Evolutionary conservation across 1,139 yeast genomes (phyloP), one percentile per base, ranked within the genome.

Genomic region (Yamadazyma atlantica): DNA sequence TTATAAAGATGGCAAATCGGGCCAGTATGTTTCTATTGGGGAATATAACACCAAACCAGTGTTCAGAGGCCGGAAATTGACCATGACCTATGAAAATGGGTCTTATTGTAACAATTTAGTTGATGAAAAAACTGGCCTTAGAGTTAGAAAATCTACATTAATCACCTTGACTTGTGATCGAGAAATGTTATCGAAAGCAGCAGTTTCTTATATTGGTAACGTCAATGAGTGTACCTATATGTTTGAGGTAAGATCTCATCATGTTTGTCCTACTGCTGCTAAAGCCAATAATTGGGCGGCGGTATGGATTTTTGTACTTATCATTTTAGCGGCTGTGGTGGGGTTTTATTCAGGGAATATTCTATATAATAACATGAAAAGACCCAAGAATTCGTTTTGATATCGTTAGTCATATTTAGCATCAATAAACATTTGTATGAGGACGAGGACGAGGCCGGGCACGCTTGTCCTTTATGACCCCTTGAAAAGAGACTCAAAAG

Each of bases 221-320:
- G 57, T 77, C 28, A 77, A 86, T 58, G 85, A 87, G 43, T 89
- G 97, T 60, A 78, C 85, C 27, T 89, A 85, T 60, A 77, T 84
- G 53, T 89, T 89, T 58, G 96, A 89, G 57, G 88, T 87, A 19
- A 66, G 89, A 48, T 85, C 96, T 4, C 82, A 86, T 35, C 86
- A 84, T 57, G 96, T 96, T 0, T 89, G 97, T 60, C 89, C 96
- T 0, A 83, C 90, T 0, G 82, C 87, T 9, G 79, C 82, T 41
- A 54, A 73, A 61, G 74, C 69, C 3, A 78, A 77, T 47, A 75
- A 78, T 42, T 55, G 72, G 45, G 82, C 81, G 2, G 78, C 78
- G 4, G 67, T 78, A 33, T 78, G 83, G 82, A 78, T 80, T 31
- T 78, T 79, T 45, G 46, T 78, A 15, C 57, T 78, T 36, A 80